These are phyloP conservation scores for Paecilomyces sp. DNA, from an alignment of 2,329 filamentous ascomycete genomes.

Conservation along the genomic window DNA sequence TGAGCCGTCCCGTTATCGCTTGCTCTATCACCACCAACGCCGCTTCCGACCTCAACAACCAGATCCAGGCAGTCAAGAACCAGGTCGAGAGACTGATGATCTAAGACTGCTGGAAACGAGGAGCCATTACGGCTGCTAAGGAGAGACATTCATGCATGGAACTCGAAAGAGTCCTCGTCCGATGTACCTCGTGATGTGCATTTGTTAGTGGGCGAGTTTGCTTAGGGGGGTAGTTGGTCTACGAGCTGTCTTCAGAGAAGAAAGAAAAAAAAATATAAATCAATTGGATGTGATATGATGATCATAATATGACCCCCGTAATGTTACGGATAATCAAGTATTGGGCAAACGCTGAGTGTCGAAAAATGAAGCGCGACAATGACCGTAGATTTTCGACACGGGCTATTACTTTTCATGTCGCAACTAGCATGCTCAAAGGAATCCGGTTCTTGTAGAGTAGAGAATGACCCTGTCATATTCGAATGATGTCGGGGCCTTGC, in stretches of 20 bases:
- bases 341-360: neutral
- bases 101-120: slow-evolving; percentile 41
- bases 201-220: neutral
- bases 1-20: slow-evolving; percentile 79
- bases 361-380: neutral
- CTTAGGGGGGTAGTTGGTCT: neutral
- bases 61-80: slow-evolving; percentile 84
- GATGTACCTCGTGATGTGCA: neutral
- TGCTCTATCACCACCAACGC: slow-evolving; percentile 88
- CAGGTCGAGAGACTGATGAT: slow-evolving; percentile 96
- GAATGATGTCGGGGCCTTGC: neutral
- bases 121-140: neutral
- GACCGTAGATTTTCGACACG: neutral
- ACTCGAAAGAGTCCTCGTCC: neutral
- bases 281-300: neutral
- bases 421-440: neutral
- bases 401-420: neutral
- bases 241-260: neutral
- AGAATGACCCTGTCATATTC: neutral
- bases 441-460: neutral
- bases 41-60: slow-evolving; percentile 74
- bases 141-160: neutral
- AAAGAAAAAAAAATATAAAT: neutral
- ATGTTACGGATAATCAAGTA: neutral
- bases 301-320: neutral